phyloP scores from a whole-genome alignment of 176 grass and related monocot genomes.

The Bromus sterilis region DNA sequence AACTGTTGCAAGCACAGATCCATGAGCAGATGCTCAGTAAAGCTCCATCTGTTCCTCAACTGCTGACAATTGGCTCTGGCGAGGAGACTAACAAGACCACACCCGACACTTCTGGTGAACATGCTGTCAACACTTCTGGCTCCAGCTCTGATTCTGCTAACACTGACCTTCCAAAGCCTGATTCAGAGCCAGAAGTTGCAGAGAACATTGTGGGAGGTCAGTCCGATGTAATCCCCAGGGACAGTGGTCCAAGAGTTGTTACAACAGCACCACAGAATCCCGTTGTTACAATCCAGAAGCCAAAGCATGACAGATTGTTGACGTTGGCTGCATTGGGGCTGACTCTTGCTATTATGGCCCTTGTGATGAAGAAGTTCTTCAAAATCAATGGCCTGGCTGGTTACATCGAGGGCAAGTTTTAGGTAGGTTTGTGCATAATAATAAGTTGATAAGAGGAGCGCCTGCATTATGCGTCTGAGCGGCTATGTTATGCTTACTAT shows the following conservation, averaged over 20 bases:
- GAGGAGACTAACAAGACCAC: conserved; percentile 14
- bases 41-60: conserved; percentile 61
- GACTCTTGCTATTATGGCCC: conserved; percentile 80
- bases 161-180: conserved; percentile 31
- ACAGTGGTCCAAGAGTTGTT: conserved; percentile 24
- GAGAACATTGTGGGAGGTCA: conserved; percentile 35
- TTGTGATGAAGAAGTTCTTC: conserved; percentile 83
- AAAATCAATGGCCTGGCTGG: conserved; percentile 61
- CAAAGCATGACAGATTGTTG: conserved; percentile 66
- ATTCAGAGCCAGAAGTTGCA: conserved; percentile 23
- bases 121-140: conserved; percentile 13
- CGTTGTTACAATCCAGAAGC: conserved; percentile 38
- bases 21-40: conserved; percentile 83
- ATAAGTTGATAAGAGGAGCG: conserved; percentile 18
- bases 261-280: conserved; percentile 2
- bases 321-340: conserved; percentile 75
- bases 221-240: conserved; percentile 15
- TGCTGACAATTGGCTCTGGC: conserved; percentile 5
- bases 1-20: conserved; percentile 48
- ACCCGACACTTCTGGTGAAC: conserved; percentile 3
- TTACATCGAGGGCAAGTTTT: conserved; percentile 69
- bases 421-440: conserved; percentile 36
- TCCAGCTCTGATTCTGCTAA: conserved; percentile 11
- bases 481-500: neutral
- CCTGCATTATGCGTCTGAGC: neutral